These are phyloP conservation scores for Epipyxis sp. DNA, from an alignment of 108 stramenopile genomes.

Conservation along the genomic window DNA sequence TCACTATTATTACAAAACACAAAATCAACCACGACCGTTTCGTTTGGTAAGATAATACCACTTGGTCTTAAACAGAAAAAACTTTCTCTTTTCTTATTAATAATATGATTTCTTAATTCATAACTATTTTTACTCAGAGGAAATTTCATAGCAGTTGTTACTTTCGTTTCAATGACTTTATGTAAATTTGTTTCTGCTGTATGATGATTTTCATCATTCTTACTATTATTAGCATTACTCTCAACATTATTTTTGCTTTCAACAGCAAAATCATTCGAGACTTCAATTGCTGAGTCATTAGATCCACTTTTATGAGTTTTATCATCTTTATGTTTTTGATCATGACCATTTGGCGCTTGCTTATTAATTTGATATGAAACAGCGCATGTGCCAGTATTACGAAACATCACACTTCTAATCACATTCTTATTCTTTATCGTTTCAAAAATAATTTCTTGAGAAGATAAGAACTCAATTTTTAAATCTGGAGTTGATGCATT, in stretches of 20 bases:
- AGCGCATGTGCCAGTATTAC: background rate
- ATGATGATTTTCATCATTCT: too few species aligned
- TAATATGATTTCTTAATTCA: background rate
- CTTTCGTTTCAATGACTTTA: too few species aligned
- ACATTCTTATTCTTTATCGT: background rate
- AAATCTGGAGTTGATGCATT: background rate
- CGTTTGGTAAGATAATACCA: slow-evolving; percentile 7
- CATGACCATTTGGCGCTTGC: too few species aligned
- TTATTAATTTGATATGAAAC: background rate
- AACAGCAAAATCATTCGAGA: too few species aligned
- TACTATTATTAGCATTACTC: too few species aligned
- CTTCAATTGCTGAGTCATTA: too few species aligned
- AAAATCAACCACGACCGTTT: background rate
- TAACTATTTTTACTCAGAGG: too few species aligned
- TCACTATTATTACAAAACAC: background rate
- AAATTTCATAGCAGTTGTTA: too few species aligned
- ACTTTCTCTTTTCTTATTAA: background rate
- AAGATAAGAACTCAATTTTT: background rate
- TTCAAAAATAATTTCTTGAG: background rate
- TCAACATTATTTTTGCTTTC: too few species aligned
- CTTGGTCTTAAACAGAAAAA: slow-evolving; percentile 4
- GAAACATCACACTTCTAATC: background rate
- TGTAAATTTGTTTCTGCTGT: too few species aligned
- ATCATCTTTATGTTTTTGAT: too few species aligned
- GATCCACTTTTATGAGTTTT: too few species aligned